Evolutionary conservation across 306 rosid genomes (phyloP).

Genomic region (Senna tora): DNA sequence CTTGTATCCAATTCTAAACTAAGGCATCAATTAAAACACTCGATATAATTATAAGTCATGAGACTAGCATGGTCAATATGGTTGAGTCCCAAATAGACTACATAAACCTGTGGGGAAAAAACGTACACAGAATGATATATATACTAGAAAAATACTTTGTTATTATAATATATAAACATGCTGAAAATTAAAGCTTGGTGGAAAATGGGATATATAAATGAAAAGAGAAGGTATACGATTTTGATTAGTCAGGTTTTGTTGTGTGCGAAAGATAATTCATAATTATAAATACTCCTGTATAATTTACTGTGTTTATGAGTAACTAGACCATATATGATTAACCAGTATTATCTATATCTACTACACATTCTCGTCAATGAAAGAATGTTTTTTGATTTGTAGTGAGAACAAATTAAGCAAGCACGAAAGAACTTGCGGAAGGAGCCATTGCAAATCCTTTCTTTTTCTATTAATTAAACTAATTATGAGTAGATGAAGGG

Average conservation of each 20-base stretch:
- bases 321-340: background rate
- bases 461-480: too few relatives aligned
- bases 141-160: background rate
- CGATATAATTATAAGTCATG: slow-evolving; percentile 24
- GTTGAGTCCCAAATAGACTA: slow-evolving; percentile 57
- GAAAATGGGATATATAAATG: background rate
- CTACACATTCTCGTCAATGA: too few relatives aligned
- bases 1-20: too few relatives aligned
- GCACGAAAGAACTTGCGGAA: too few relatives aligned
- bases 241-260: background rate
- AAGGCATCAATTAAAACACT: too few relatives aligned
- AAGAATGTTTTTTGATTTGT: too few relatives aligned
- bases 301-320: too few relatives aligned
- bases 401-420: too few relatives aligned
- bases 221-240: background rate
- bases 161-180: background rate
- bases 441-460: too few relatives aligned
- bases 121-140: background rate
- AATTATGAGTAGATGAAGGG: too few relatives aligned
- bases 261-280: background rate
- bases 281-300: too few relatives aligned
- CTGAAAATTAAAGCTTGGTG: too few relatives aligned
- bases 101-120: slow-evolving; percentile 47
- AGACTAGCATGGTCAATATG: slow-evolving; percentile 38
- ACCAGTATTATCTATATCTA: background rate